Base-by-base conservation (phyloP, 768 basidiomycete genomes). In the Suillus discolor region DNA sequence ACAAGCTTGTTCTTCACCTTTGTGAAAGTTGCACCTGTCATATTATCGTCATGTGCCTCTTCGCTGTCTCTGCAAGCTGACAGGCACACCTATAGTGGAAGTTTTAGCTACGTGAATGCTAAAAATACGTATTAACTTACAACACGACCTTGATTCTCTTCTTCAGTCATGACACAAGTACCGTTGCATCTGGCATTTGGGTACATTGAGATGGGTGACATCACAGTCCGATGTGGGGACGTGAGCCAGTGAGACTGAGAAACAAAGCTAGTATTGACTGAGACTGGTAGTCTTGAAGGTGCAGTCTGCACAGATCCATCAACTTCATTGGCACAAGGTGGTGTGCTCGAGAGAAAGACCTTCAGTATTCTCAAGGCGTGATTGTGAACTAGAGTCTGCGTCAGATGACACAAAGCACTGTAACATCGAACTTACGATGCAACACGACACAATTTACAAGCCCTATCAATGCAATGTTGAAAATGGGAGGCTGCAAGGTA, bases 41-140 rank as follows among this genome's bases (percentile, higher is more conserved):
- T 57, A 13, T 64, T 44, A 45, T 75, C 72, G 47, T 75, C 74
- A 15, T 68, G 65, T 6, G 75, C 73, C 23, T 51, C 4, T 6
- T 75, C 72, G 15, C 57, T 59, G 23, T 77, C 73, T 13, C 71
- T 68, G 53, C 74, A 75, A 6, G 74, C 72, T 0, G 73, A 73
- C 23, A 76, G 39, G 45, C 69, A 76, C 11, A 76, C 70, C 73
- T 75, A 20, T 15, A 0, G 6, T 15, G 15, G 5, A 36, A 23
- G 2, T 36, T 38, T 23, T 11, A 31, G 47, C 15, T 16, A 54
- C 3, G 51, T 15, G 25, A 23, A 38, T 23, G 51, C 31, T 13
- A 11, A 4, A 23, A 31, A 31, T 23, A 16, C 23, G 11, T 23
- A 28, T 13, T 53, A n/a, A 51, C 62, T 4, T 49, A 75, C 73